Percentiles rank a stretch among this genome's conserved stretches.
These are phyloP conservation scores for Naganishia vaughanmartiniae DNA, from an alignment of 768 basidiomycete species.

Conservation along the genomic window DNA sequence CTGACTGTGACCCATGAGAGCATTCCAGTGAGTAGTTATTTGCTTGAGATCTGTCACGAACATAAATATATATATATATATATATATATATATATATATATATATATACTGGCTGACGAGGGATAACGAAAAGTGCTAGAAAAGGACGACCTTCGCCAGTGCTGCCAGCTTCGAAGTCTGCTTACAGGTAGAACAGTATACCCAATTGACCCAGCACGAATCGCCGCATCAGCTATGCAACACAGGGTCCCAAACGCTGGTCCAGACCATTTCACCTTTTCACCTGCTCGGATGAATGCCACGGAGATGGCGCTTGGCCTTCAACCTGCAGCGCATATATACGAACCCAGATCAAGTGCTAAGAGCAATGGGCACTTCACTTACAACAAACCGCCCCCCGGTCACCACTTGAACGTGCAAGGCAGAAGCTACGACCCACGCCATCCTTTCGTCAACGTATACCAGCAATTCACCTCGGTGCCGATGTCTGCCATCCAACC, in stretches of 20 bases:
- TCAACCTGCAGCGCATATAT: slow-evolving; percentile 12
- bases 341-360: not conserved
- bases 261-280: not conserved
- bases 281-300: not conserved
- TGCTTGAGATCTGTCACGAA: no score
- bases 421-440: not conserved
- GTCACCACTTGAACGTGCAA: not conserved
- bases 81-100: not conserved
- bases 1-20: no score
- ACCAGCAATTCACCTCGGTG: not conserved
- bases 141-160: not conserved
- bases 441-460: slow-evolving; percentile 17
- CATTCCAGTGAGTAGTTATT: no score
- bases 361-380: not conserved
- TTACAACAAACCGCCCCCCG: not conserved
- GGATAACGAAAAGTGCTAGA: not conserved
- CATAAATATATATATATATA: no score
- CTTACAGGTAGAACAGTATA: not conserved
- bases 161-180: not conserved
- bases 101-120: slow-evolving; percentile 1
- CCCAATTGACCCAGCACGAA: not conserved
- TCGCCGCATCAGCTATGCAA: not conserved
- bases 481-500: slow-evolving; percentile 11
- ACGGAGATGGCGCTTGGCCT: not conserved
- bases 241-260: no score